These are phyloP conservation scores for Dactylellina sp. DNA, from an alignment of 2,329 filamentous ascomycete species.

Conservation along the genomic window DNA sequence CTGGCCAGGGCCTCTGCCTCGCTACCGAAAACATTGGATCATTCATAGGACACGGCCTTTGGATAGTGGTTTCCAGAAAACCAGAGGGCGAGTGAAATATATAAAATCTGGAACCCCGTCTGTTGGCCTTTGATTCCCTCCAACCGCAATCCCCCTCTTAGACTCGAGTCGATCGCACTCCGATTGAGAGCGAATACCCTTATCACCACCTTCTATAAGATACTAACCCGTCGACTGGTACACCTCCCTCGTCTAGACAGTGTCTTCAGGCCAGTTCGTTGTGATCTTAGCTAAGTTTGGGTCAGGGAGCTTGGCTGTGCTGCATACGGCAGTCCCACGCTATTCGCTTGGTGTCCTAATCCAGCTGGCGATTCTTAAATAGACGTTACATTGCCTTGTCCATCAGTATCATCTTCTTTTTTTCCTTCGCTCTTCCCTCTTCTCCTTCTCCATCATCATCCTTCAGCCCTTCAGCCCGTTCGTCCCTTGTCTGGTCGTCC, in stretches of 20 bases:
- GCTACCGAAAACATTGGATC: background rate
- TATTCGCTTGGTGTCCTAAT: background rate
- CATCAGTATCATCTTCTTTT: background rate
- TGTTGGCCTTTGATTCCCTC: too few species aligned
- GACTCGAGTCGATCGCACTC: too few species aligned
- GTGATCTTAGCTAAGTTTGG: background rate
- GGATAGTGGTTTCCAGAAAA: too few species aligned
- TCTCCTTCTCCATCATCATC: background rate
- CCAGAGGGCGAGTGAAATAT: too few species aligned
- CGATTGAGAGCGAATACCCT: too few species aligned
- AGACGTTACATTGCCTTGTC: background rate
- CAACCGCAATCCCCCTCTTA: too few species aligned
- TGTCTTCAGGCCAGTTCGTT: background rate
- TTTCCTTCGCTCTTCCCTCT: background rate
- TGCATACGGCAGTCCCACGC: conserved; percentile 43
- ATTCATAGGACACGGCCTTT: too few species aligned
- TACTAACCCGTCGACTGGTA: background rate
- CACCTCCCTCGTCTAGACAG: background rate
- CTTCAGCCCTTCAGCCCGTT: background rate
- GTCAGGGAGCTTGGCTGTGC: conserved; percentile 9
- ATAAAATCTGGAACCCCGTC: too few species aligned
- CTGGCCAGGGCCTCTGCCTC: background rate
- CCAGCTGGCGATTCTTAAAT: background rate
- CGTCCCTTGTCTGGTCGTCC: background rate
- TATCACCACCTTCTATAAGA: background rate